These are phyloP conservation scores for Oryza australiensis DNA, from an alignment of 176 grass and related monocot species.

Conservation along the genomic window DNA sequence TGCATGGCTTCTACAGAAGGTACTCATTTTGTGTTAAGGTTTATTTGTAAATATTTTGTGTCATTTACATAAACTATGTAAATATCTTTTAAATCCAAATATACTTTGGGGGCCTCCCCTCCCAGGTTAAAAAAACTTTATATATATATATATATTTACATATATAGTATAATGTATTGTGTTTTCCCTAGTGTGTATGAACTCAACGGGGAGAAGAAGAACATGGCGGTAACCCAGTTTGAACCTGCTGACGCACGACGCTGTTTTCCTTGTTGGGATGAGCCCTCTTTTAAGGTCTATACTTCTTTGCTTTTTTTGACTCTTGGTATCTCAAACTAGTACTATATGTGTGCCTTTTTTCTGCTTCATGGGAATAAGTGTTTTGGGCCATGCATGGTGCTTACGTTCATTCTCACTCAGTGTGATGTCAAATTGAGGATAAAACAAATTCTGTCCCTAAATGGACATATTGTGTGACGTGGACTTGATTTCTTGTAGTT, in stretches of 20 bases:
- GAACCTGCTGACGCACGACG: constrained; percentile 74
- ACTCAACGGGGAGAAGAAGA: constrained; percentile 83
- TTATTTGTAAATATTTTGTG: not conserved
- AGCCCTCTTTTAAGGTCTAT: constrained; percentile 83
- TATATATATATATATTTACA: constrained; percentile 17
- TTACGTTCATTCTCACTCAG: not conserved
- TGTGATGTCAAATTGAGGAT: not conserved
- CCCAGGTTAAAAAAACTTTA: not conserved
- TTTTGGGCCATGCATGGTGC: not conserved
- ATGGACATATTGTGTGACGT: not conserved
- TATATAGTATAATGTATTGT: not conserved
- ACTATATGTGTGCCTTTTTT: not conserved
- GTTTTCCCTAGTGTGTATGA: constrained; percentile 66
- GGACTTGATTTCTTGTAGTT: constrained; percentile 17
- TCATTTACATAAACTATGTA: too few relatives aligned
- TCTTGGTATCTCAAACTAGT: constrained; percentile 7
- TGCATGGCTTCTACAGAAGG: constrained; percentile 98
- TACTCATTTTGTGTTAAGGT: constrained; percentile 30
- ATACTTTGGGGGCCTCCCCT: too few relatives aligned
- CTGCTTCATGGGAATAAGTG: not conserved
- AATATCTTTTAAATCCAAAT: too few relatives aligned
- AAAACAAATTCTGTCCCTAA: not conserved
- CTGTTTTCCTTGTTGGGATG: constrained; percentile 97
- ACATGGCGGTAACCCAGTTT: constrained; percentile 96
- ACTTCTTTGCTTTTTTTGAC: not conserved